Evolutionary conservation across 495 filamentous ascomycete genomes (phyloP).

Genomic region (Penicillium chermesinum): DNA sequence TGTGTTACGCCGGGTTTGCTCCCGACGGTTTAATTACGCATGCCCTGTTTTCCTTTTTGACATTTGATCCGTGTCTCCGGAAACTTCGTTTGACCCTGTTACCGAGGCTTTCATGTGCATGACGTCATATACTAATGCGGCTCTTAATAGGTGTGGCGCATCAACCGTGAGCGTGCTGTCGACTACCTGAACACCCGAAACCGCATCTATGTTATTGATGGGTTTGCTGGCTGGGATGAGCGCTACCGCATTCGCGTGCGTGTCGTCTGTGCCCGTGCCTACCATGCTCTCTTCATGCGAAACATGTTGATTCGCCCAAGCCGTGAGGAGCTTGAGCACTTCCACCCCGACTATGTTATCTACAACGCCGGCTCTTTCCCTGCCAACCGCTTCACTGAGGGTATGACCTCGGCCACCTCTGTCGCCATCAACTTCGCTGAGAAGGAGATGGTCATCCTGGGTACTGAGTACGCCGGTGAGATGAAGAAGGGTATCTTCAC

Average conservation of each 20-base stretch:
- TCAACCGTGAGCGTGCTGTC: slow-evolving; percentile 97
- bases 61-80: neutral
- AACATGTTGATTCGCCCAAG: slow-evolving; percentile 99
- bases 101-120: slow-evolving; percentile 28
- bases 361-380: slow-evolving; percentile 99
- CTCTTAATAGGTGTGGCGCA: slow-evolving; percentile 84
- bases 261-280: slow-evolving; percentile 96
- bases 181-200: slow-evolving; percentile 99
- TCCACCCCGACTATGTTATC: slow-evolving; percentile 99
- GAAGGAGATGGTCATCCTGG: slow-evolving; percentile 97
- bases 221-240: slow-evolving; percentile 97
- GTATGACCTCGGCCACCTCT: slow-evolving; percentile 93
- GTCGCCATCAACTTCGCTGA: slow-evolving; percentile 85
- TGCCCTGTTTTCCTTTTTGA: neutral
- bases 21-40: neutral
- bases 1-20: neutral
- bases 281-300: slow-evolving; percentile 99
- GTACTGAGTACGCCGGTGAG: slow-evolving; percentile 98
- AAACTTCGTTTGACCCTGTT: slow-evolving; percentile 1
- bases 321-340: slow-evolving; percentile 84
- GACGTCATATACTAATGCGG: slow-evolving; percentile 33
- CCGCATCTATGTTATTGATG: slow-evolving; percentile 97
- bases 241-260: slow-evolving; percentile 97
- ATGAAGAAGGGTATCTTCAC: slow-evolving; percentile 99
- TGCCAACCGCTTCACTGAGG: slow-evolving; percentile 94